Percentiles rank a stretch among this genome's conserved stretches.
Evolutionary conservation across 495 filamentous ascomycete species (phyloP).

Genomic region (Penicillium mononematosum): DNA sequence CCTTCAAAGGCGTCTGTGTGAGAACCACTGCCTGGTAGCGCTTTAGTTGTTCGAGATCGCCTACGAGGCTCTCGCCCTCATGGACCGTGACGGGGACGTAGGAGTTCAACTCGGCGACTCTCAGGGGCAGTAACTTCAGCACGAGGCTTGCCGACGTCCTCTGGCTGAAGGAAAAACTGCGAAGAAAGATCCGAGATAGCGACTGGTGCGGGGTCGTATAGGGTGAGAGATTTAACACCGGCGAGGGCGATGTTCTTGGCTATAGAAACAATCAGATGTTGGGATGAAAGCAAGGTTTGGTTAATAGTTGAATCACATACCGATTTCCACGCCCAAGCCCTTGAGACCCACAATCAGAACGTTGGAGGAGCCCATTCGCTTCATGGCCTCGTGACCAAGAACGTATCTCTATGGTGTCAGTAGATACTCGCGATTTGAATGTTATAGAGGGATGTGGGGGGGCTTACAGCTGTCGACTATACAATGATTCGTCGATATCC

Average conservation of each 20-base stretch:
- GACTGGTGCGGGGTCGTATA: conserved; percentile 80
- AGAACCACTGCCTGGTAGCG: conserved; percentile 91
- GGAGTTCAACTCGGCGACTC: conserved; percentile 91
- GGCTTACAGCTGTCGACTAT: conserved; percentile 87
- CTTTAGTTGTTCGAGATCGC: conserved; percentile 73
- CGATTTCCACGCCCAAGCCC: conserved; percentile 94
- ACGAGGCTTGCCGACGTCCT: conserved; percentile 90
- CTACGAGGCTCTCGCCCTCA: conserved; percentile 58
- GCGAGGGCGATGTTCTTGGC: conserved; percentile 99
- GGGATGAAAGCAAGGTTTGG: not conserved
- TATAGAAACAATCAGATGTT: conserved; percentile 23
- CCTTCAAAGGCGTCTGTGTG: conserved; percentile 73
- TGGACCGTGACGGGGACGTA: conserved; percentile 88
- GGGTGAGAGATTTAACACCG: conserved; percentile 84
- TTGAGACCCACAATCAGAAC: conserved; percentile 89
- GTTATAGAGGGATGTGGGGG: conserved; percentile 4
- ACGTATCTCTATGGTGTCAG: conserved; percentile 61
- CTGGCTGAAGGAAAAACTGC: conserved; percentile 88
- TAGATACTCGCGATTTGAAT: not conserved
- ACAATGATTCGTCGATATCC: conserved; percentile 94
- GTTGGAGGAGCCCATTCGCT: conserved; percentile 95
- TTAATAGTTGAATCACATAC: conserved; percentile 36
- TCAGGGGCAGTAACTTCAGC: conserved; percentile 81
- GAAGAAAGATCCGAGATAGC: conserved; percentile 84
- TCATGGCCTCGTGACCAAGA: conserved; percentile 98